These are phyloP conservation scores for Cladobotryum protrusum DNA, from an alignment of 2,329 filamentous ascomycete species.

Conservation along the genomic window DNA sequence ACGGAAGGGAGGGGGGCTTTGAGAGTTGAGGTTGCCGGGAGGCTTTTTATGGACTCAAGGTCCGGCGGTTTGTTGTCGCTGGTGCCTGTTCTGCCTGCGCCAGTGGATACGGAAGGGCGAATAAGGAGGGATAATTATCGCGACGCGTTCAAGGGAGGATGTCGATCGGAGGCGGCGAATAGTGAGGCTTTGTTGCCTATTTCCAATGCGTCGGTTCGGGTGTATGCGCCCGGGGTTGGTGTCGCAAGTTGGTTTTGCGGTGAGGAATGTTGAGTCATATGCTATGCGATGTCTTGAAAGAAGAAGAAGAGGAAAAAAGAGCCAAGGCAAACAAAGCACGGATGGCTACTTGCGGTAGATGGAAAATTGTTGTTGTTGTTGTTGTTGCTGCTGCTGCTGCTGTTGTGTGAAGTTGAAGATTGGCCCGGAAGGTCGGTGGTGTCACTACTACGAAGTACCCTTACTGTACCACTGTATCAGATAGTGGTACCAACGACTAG, in stretches of 20 bases:
- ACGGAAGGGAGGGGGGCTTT: not conserved
- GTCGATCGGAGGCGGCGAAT: too few relatives aligned
- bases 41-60: not conserved
- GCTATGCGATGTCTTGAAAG: not conserved
- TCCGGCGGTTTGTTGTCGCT: not conserved
- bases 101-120: not conserved
- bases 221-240: not conserved
- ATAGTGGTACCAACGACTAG: too few relatives aligned
- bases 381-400: too few relatives aligned
- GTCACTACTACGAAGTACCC: not conserved
- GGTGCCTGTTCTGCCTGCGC: not conserved
- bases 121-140: too few relatives aligned
- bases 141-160: too few relatives aligned
- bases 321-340: not conserved
- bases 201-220: too few relatives aligned
- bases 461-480: not conserved
- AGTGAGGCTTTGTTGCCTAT: not conserved
- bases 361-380: not conserved
- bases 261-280: conserved; percentile 6
- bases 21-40: not conserved
- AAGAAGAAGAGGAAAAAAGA: conserved; percentile 2
- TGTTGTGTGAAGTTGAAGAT: not conserved
- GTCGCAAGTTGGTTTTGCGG: not conserved
- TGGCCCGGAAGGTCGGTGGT: not conserved
- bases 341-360: not conserved